Evolutionary conservation across 169 alveolate genomes (phyloP), one percentile per base, ranked within the genome.

Genomic region (Cryptosporidium felis): DNA sequence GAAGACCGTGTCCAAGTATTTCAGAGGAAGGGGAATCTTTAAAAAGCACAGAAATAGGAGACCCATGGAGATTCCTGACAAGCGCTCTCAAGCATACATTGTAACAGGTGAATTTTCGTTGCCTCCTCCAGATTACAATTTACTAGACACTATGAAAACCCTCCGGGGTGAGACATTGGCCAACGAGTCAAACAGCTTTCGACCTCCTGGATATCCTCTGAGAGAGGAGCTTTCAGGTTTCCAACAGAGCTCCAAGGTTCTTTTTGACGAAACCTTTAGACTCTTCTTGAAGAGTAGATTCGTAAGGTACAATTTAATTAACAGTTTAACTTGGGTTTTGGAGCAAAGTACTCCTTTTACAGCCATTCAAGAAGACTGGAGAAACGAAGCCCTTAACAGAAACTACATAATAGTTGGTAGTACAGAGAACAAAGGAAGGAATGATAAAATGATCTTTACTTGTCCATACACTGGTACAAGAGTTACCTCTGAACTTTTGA

Each of bases 291-390:
- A 21, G 26, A 74, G 67, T 38, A 53, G 56, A 40, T 28, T 41
- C 34, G 56, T 74, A 4, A 49, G 59, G 30, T 12, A n/a, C 1
- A 74, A 41, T 38, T 16, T 74, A 9, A 26, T 53, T 4, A 74
- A 32, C 40, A 23, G 60, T 9, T 74, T 74, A 21, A 56, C 67
- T 18, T 74, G 85, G 85, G 38, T 74, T 41, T 26, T 74, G 56
- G 44, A 56, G 8, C 85, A 74, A 10, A 56, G 14, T 23, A 49
- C 18, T 16, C 42, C 67, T 38, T 74, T 53, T 58, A 26, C 28
- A 0, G 46, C 36, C 26, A 49, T 47, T 6, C 56, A 46, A 56
- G 36, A 74, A 30, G 56, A 74, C 28, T 32, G 40, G 65, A 74
- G 85, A 12, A 34, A 49, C 23, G 85, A 74, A 16, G 38, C 44